A percentile compares a stretch with the other conserved stretches of the same genome.
phyloP scores from a whole-genome alignment of 345 rosid species.

The thale cress (Arabidopsis thaliana) region DNA sequence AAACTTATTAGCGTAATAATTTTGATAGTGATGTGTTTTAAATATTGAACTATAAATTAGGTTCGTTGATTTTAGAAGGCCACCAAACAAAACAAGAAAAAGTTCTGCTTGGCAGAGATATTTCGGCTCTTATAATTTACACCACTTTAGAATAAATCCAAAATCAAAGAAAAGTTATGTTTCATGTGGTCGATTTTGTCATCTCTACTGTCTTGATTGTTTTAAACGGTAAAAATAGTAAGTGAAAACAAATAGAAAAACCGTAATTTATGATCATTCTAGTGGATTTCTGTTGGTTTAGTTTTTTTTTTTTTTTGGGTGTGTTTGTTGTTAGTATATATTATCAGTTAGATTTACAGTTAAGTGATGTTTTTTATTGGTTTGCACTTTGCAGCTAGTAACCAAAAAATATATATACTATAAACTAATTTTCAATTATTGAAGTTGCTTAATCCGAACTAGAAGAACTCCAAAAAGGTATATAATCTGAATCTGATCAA shows the following conservation, averaged over 20 bases:
- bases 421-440: background rate
- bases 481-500: background rate
- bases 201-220: slow-evolving; percentile 2
- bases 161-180: background rate
- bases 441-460: background rate
- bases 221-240: background rate
- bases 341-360: background rate
- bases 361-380: background rate
- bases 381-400: background rate
- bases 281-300: background rate
- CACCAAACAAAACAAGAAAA: slow-evolving; percentile 31
- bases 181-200: slow-evolving; percentile 13
- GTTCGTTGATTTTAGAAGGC: slow-evolving; percentile 34
- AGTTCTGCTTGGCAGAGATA: slow-evolving; percentile 27
- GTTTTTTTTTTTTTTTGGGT: background rate
- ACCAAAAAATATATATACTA: background rate
- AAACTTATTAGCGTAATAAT: slow-evolving; percentile 39
- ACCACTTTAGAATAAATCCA: slow-evolving; percentile 19
- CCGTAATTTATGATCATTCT: slow-evolving; percentile 3
- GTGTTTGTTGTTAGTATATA: background rate
- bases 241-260: background rate
- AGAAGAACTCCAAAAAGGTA: background rate
- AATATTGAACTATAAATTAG: slow-evolving; percentile 32
- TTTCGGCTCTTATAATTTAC: slow-evolving; percentile 20
- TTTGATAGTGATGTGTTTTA: slow-evolving; percentile 34